Percentiles rank a stretch among this genome's conserved stretches.
Conservation (phyloP, 2,329 filamentous ascomycete species). For the Mycogone perniciosa region DNA sequence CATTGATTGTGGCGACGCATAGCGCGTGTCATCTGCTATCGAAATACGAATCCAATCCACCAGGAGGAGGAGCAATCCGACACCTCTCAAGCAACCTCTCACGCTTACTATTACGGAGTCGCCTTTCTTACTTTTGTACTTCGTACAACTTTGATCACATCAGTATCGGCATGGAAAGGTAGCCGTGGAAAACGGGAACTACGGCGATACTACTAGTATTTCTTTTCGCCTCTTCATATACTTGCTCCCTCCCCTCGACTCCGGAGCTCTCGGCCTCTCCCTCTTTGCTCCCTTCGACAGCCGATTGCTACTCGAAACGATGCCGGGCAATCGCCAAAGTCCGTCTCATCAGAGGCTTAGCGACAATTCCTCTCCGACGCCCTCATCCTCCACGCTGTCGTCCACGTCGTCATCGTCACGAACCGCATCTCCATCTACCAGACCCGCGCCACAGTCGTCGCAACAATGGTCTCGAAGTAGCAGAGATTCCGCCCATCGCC, state of each 20-base stretch:
- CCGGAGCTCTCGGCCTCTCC: no score
- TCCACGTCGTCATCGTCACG: constrained; percentile 5
- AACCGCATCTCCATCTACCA: constrained; percentile 6
- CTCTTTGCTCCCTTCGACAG: neutral
- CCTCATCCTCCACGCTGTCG: neutral
- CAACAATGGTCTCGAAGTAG: constrained; percentile 7
- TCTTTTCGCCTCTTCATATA: neutral
- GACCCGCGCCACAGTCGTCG: constrained; percentile 9
- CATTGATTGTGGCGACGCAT: no score
- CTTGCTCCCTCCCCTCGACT: neutral
- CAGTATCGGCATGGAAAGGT: constrained; percentile 8
- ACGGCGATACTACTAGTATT: neutral
- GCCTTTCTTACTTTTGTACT: neutral
- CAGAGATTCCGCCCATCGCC: constrained; percentile 25
- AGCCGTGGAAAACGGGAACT: neutral
- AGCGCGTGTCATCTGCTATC: constrained; percentile 8
- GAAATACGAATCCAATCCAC: no score
- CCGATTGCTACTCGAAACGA: neutral
- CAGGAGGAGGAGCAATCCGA: no score
- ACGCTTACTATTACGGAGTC: neutral
- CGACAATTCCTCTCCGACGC: neutral
- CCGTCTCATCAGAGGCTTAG: neutral
- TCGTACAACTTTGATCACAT: neutral
- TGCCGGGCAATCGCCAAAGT: neutral
- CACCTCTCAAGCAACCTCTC: no score